Evolutionary conservation across 768 basidiomycete genomes (phyloP), one percentile per base, ranked within the genome.

Genomic region (Baorangia bicolor): DNA sequence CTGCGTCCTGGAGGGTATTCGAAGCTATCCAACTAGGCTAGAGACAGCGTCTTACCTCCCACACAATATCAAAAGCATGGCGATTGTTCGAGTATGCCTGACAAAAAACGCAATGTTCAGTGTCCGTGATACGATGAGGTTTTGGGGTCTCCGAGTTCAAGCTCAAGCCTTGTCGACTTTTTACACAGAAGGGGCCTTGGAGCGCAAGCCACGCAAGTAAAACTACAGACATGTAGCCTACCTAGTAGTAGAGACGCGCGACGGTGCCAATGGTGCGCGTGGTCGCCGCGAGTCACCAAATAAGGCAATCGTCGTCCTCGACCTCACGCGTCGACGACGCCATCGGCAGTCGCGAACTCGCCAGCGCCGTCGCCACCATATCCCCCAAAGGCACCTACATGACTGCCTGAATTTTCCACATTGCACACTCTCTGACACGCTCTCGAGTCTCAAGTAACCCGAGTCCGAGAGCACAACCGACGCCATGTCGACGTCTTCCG

Each of bases 51-150:
- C 51, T 34, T 57, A 76, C 83, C 77, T 84, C 80, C 69, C 78
- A 83, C 1, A 78, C 58, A 25, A 85, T 66, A 20, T 77, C 64
- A 57, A 83, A 85, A 2, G 75, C 79, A 21, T 47, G 23, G 5
- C 66, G 64, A 20, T 74, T 75, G 52, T 69, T 67, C 30, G 61
- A 50, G 38, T 73, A 74, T 2, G 75, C 75, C 51, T 74, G 60
- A 58, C 83, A 84, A 65, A 84, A 84, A 23, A 57, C 12, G 31
- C 69, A 70, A 1, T 25, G 21, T 11, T 45, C 39, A 2, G 37
- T 30, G 21, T 30, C 47, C 14, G 31, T 11, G 13, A 25, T 35
- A 16, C 20, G 25, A 21, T 11, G 25, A 42, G 23, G 13, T 5
- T 47, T 46, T 0, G 2, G 11, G 1, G 5, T 2, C 18, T 35